These are phyloP conservation scores for Haematococcus sp. DNA, from an alignment of 139 green algal species.

Conservation along the genomic window DNA sequence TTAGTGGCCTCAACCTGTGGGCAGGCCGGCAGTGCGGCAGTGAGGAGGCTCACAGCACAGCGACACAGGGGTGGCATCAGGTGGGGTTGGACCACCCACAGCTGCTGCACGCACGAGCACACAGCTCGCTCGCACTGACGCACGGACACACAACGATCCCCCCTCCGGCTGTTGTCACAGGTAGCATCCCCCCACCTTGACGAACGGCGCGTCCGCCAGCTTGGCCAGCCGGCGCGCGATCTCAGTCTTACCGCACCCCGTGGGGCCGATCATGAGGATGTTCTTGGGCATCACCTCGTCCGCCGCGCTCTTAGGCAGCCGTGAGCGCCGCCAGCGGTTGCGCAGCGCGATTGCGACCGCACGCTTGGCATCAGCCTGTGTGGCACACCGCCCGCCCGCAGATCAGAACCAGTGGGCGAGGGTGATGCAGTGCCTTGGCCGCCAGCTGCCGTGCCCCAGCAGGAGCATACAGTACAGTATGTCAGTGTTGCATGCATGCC, in stretches of 20 bases:
- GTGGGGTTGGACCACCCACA: no score
- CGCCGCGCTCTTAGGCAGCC: conserved; percentile 11
- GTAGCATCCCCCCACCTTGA: no score
- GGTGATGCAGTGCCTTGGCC: background rate
- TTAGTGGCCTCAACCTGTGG: conserved; percentile 92
- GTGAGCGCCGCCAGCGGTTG: conserved; percentile 59
- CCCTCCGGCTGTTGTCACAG: no score
- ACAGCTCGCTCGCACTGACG: background rate
- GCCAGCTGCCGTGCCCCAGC: background rate
- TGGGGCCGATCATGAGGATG: conserved; percentile 72
- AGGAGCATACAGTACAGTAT: no score
- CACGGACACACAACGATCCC: no score
- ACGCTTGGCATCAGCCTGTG: conserved; percentile 81
- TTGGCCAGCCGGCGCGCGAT: conserved; percentile 91
- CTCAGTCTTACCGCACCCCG: conserved; percentile 93
- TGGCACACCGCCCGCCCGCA: background rate
- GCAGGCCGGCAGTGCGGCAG: background rate
- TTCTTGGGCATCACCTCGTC: conserved; percentile 96
- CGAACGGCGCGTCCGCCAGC: conserved; percentile 88
- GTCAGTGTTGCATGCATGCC: no score
- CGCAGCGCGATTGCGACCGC: conserved; percentile 92
- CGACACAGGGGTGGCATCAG: background rate
- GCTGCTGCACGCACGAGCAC: background rate
- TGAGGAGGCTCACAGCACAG: background rate
- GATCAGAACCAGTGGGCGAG: background rate